Conservation (phyloP, 2,329 filamentous ascomycete species). For the Periconia digitata region DNA sequence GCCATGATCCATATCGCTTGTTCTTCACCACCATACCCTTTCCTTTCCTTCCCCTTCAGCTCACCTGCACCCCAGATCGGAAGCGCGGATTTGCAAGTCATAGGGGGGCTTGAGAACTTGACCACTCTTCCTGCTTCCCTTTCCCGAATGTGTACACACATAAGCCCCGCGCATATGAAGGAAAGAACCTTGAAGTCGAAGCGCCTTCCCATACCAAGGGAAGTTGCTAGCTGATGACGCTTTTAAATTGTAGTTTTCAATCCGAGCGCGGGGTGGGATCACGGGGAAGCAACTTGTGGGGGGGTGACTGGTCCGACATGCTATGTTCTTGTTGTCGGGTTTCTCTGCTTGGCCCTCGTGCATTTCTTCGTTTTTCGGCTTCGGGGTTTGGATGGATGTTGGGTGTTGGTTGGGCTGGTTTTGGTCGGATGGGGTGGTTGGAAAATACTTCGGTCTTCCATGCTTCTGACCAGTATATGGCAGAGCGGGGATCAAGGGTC, state of each 20-base stretch:
- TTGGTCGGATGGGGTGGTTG: constrained; percentile 1
- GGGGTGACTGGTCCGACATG: background rate
- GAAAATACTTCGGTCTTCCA: constrained; percentile 4
- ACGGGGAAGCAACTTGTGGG: background rate
- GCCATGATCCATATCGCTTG: background rate
- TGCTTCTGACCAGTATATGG: background rate
- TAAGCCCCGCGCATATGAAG: constrained; percentile 8
- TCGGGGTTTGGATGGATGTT: constrained; percentile 3
- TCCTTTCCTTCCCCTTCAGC: too few species aligned
- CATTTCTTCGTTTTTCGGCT: constrained; percentile 14
- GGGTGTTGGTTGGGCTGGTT: background rate
- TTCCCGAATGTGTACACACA: too few species aligned
- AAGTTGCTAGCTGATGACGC: constrained; percentile 13
- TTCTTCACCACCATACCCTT: too few species aligned
- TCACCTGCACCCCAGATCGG: too few species aligned
- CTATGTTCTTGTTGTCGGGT: constrained; percentile 8
- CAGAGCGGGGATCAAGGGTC: constrained; percentile 12
- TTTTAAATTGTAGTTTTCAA: constrained; percentile 24
- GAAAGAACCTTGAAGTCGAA: constrained; percentile 23
- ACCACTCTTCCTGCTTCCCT: background rate
- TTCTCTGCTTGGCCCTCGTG: too few species aligned
- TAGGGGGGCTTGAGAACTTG: background rate
- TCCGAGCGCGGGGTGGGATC: constrained; percentile 16
- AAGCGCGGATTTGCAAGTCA: background rate
- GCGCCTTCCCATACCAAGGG: constrained; percentile 6